A percentile compares a stretch with the other conserved stretches of the same genome.
phyloP scores from a whole-genome alignment of 805 yeast species.

The Suhomyces pyralidae region DNA sequence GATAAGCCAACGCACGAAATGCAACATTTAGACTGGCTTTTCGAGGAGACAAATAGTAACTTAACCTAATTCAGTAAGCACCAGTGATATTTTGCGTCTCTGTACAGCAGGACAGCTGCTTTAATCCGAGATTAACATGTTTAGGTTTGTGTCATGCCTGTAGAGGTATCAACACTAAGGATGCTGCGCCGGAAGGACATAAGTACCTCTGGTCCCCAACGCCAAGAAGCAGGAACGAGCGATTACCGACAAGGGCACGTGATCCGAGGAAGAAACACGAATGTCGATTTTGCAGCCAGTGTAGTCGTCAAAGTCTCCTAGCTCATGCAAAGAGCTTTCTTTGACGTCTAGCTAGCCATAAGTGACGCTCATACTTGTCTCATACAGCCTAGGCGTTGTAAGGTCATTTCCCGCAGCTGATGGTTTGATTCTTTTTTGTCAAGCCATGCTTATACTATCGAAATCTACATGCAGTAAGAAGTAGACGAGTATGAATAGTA shows the following conservation, averaged over 20 bases:
- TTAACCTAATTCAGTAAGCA: neutral
- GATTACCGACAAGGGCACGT: too few relatives aligned
- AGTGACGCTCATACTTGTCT: neutral
- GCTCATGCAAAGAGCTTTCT: too few relatives aligned
- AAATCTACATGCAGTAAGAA: neutral
- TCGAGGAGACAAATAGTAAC: neutral
- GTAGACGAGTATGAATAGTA: neutral
- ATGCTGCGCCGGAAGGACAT: neutral
- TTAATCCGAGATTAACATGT: too few relatives aligned
- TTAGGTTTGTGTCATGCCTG: neutral
- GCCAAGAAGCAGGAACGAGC: too few relatives aligned
- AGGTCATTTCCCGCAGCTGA: neutral
- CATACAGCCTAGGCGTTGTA: neutral
- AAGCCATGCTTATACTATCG: neutral
- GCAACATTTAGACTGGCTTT: neutral
- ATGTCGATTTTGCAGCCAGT: neutral
- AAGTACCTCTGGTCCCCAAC: too few relatives aligned
- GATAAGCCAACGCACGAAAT: neutral
- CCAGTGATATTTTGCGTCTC: neutral
- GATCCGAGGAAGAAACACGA: too few relatives aligned
- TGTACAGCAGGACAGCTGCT: too few relatives aligned
- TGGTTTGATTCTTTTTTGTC: neutral
- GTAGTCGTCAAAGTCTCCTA: too few relatives aligned
- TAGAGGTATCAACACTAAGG: neutral
- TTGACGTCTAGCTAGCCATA: too few relatives aligned